Percentiles rank a stretch among this genome's conserved stretches.
These are phyloP conservation scores for Paramecium sonneborni DNA, from an alignment of 73 alveolate species.

Conservation along the genomic window DNA sequence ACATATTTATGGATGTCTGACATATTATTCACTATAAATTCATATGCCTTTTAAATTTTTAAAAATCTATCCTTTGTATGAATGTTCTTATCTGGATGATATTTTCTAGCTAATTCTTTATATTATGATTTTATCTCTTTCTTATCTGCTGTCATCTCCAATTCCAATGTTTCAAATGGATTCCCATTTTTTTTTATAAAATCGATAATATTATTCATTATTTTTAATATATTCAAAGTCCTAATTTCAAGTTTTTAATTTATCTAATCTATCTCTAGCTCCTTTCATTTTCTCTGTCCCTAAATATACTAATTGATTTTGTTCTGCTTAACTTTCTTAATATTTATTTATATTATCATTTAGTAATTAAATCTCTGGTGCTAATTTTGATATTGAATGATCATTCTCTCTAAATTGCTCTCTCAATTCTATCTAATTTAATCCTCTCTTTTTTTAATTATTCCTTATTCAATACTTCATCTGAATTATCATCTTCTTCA, in stretches of 20 bases:
- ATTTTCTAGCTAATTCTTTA: background rate
- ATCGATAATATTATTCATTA: slow-evolving; percentile 21
- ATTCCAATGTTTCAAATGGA: background rate
- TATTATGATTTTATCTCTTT: background rate
- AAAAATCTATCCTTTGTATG: background rate
- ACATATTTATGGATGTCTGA: background rate
- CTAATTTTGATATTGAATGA: background rate
- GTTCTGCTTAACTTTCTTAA: slow-evolving; percentile 51
- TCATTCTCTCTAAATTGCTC: background rate
- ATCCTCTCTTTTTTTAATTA: background rate
- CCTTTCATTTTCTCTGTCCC: slow-evolving; percentile 19
- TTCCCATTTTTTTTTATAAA: slow-evolving; percentile 2
- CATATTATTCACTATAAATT: background rate
- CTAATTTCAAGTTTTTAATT: background rate
- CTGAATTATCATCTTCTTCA: background rate
- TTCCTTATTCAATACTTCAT: background rate
- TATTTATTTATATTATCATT: slow-evolving; percentile 28
- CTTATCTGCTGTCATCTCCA: background rate
- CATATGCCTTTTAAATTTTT: background rate
- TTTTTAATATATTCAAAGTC: background rate
- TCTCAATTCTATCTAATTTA: background rate
- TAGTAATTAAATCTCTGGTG: background rate
- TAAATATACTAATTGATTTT: slow-evolving; percentile 9
- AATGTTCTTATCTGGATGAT: slow-evolving; percentile 15
- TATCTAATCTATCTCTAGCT: slow-evolving; percentile 28